Percentiles rank a stretch among this genome's conserved stretches.
phyloP scores from a whole-genome alignment of 371 early-diverging fungal species.

The Mucor irregularis region DNA sequence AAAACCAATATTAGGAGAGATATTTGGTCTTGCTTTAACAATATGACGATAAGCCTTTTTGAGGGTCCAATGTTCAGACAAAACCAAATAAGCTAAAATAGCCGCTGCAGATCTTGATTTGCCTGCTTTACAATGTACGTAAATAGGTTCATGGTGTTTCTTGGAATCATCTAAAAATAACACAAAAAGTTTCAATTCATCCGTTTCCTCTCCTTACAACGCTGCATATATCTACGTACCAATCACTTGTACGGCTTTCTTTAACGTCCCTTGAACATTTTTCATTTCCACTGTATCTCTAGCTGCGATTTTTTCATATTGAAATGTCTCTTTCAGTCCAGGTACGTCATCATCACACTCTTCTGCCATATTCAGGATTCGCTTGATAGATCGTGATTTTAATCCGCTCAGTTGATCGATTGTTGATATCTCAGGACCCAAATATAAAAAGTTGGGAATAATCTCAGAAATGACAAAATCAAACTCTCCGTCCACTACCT shows the following conservation, averaged over 20 bases:
- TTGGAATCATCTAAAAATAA: constrained; percentile 36
- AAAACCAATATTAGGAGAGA: constrained; percentile 89
- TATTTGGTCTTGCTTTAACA: constrained; percentile 62
- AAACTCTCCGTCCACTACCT: constrained; percentile 27
- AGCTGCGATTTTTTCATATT: constrained; percentile 58
- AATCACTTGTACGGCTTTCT: constrained; percentile 55
- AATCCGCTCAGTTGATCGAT: constrained; percentile 42
- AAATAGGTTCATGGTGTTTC: constrained; percentile 58
- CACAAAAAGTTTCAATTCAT: background rate
- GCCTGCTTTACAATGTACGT: constrained; percentile 89
- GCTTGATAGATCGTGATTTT: constrained; percentile 40
- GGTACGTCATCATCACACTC: constrained; percentile 66
- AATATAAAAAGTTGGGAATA: constrained; percentile 55
- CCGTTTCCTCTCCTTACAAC: background rate
- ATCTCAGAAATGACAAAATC: constrained; percentile 60
- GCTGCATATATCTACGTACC: constrained; percentile 32
- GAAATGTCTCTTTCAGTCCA: constrained; percentile 37
- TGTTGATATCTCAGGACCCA: constrained; percentile 62
- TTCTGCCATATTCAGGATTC: constrained; percentile 66
- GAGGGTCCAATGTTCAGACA: constrained; percentile 66
- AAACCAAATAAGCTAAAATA: constrained; percentile 75
- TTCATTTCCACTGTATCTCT: constrained; percentile 63
- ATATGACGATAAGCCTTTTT: constrained; percentile 75
- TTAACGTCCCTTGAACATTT: constrained; percentile 54
- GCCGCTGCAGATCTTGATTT: constrained; percentile 80